Percentiles rank a stretch among this genome's conserved stretches.
Evolutionary conservation across 371 early-diverging fungal genomes (phyloP).

Genomic region (Apophysomyces sp.): DNA sequence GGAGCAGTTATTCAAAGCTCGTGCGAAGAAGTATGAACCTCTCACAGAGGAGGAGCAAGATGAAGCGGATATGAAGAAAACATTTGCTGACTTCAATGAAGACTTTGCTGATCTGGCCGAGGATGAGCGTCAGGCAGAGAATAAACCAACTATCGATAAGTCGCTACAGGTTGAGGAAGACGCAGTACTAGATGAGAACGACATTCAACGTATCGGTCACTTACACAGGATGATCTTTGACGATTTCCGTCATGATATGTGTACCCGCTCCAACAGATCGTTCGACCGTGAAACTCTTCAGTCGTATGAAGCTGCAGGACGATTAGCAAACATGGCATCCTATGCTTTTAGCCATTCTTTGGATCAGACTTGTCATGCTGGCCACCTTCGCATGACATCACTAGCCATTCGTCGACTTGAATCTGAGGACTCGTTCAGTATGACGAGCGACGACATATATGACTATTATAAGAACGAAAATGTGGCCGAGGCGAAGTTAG

Average conservation of each 20-base stretch:
- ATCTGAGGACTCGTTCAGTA: conserved; percentile 36
- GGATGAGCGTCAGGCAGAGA: conserved; percentile 8
- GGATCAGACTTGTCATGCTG: conserved; percentile 31
- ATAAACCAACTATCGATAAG: not conserved
- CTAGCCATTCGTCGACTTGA: conserved; percentile 37
- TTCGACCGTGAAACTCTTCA: conserved; percentile 31
- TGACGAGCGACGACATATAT: conserved; percentile 53
- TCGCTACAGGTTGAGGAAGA: conserved; percentile 47
- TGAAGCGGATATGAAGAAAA: conserved; percentile 65
- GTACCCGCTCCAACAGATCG: conserved; percentile 12
- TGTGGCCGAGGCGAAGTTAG: conserved; percentile 66
- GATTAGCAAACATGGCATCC: conserved; percentile 34
- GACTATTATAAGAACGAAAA: conserved; percentile 91
- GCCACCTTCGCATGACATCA: conserved; percentile 33
- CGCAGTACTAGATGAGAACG: conserved; percentile 55
- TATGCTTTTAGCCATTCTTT: conserved; percentile 23
- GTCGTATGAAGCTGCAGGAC: conserved; percentile 37
- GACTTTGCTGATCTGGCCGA: conserved; percentile 54
- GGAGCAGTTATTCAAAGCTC: conserved; percentile 73
- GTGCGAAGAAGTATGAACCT: conserved; percentile 63
- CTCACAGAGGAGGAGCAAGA: conserved; percentile 73
- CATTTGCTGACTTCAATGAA: conserved; percentile 78
- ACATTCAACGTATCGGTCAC: conserved; percentile 53
- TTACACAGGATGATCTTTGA: conserved; percentile 37
- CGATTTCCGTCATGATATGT: conserved; percentile 19